phyloP scores from a whole-genome alignment of 257 asterid genomes.

The Plantago major region DNA sequence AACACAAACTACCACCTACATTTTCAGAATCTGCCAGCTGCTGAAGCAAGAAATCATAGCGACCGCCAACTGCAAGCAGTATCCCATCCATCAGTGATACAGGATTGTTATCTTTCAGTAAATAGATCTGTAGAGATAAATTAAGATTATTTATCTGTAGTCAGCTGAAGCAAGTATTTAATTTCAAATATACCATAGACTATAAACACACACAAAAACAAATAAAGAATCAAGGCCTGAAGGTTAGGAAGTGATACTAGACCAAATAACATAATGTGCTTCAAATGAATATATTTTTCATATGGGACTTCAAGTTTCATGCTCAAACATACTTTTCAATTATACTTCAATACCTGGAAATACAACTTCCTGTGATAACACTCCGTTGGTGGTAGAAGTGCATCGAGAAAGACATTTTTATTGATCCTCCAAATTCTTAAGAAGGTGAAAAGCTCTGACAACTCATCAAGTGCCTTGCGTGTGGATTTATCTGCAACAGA shows the following conservation, averaged over 20 bases:
- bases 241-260: no score
- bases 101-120: conserved; percentile 56
- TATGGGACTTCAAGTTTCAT: no score
- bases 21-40: conserved; percentile 49
- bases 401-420: conserved; percentile 58
- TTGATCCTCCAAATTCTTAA: conserved; percentile 80
- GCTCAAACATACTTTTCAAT: no score
- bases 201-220: no score
- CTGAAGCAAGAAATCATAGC: conserved; percentile 84
- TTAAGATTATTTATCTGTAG: background rate
- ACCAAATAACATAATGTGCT: no score
- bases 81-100: conserved; percentile 74
- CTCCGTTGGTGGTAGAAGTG: conserved; percentile 95
- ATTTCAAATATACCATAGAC: background rate
- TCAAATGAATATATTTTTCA: no score
- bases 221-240: no score
- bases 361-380: conserved; percentile 73
- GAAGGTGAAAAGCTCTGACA: conserved; percentile 78
- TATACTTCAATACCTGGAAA: conserved; percentile 64
- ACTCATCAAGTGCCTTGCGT: conserved; percentile 85
- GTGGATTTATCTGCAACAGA: conserved; percentile 66
- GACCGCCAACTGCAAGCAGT: conserved; percentile 94
- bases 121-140: conserved; percentile 56
- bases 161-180: background rate
- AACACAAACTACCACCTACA: conserved; percentile 42